Evolutionary conservation across 495 filamentous ascomycete genomes (phyloP).

Genomic region (Xanthoparmelia taractica): DNA sequence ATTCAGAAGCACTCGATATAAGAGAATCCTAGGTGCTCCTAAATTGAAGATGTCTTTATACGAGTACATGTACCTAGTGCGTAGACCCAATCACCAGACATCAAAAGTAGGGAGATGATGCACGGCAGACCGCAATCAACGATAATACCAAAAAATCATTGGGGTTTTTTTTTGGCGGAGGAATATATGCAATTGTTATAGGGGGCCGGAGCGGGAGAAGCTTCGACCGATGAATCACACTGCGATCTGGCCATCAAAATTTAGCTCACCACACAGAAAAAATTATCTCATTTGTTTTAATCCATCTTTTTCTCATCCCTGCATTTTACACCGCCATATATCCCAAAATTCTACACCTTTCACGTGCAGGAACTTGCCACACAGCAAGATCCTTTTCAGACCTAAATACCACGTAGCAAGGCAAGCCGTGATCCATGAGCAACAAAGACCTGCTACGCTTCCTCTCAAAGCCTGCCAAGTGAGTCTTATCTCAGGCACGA

Average conservation of each 20-base stretch:
- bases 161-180: neutral
- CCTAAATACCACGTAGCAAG: no score
- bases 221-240: neutral
- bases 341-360: no score
- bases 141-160: no score
- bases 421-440: constrained; percentile 67
- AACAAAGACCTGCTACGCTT: constrained; percentile 87
- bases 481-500: constrained; percentile 32
- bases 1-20: no score
- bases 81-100: no score
- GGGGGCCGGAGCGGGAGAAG: neutral
- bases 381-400: neutral
- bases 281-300: neutral
- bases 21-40: no score
- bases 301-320: neutral
- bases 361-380: neutral
- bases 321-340: no score
- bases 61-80: neutral
- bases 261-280: constrained; percentile 9
- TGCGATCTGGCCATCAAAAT: neutral
- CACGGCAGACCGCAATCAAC: no score
- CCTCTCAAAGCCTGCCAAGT: constrained; percentile 95
- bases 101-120: no score
- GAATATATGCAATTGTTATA: neutral
- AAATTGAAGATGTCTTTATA: neutral